Base-by-base conservation (phyloP, 106 monocot species). In the Phalaenopsis aphrodite region DNA sequence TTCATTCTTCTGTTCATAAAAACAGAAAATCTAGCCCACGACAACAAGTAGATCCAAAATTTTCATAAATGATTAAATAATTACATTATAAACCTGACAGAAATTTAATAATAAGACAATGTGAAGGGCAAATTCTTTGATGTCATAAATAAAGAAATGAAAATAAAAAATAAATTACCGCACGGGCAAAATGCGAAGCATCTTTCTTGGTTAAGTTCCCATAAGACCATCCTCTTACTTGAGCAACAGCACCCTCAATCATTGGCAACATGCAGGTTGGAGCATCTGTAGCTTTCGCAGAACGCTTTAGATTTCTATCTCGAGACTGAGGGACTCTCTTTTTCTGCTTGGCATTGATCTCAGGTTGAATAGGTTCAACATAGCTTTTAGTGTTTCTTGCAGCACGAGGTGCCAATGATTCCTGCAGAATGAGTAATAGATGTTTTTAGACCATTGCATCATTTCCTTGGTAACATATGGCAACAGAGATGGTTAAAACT, bases 351-450 rank as follows among this genome's bases (percentile, higher is more conserved):
- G 72, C 79, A 61, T 61, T 79, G 78, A 87, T 92, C 67, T 93
- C 89, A 49, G 83, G 42, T 65, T 81, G 88, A 56, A 75, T 85
- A 78, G 85, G 84, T 87, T 99, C 98, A 41, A 89, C 98, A 91
- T 99, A 99, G 75, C 95, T 99, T 82, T 91, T 94, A 39, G 80
- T 93, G 82, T 88, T 99, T 81, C 92, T 89, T 74, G 98, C 98
- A 84, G 98, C 92, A 83, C 98, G 94, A 58, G 98, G 98, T 77
- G 98, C 98, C 80, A 99, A 89, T 76, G 81, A 87, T 83, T 93
- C 94, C 98, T 99, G 61, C 11, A 76, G 8, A 49, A 48, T 21
- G 49, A 76, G 49, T 2, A 75, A 48, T 69, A 42, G 18, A 16
- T 19, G 42, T 42, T 73, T 5, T 42, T 45, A 42, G 19, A 19